Conservation (phyloP, 495 filamentous ascomycete species). For the Lepraria neglecta region DNA sequence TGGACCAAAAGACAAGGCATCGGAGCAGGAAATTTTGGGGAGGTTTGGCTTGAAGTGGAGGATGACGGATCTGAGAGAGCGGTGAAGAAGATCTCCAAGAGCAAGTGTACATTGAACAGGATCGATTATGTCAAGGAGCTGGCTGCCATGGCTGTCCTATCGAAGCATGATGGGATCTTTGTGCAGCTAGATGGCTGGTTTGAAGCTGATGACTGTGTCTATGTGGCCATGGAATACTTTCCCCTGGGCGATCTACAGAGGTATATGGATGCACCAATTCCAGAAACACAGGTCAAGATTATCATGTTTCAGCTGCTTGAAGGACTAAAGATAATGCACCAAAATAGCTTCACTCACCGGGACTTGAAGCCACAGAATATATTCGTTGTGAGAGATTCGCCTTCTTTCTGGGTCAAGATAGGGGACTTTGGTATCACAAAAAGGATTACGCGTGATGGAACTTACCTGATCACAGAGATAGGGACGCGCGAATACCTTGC, state of each 20-base stretch:
- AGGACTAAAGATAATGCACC: background rate
- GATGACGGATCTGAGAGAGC: background rate
- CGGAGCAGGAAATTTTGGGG: background rate
- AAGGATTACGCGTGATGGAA: conserved; percentile 21
- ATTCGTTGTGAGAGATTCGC: conserved; percentile 28
- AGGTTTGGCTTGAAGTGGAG: background rate
- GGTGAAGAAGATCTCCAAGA: background rate
- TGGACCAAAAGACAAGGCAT: background rate
- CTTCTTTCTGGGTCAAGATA: conserved; percentile 42
- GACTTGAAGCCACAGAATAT: conserved; percentile 30
- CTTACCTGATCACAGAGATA: conserved; percentile 27
- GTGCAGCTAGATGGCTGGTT: background rate
- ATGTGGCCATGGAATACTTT: background rate
- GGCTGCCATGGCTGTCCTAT: background rate
- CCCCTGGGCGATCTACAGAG: background rate
- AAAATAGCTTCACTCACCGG: background rate
- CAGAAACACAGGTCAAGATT: background rate
- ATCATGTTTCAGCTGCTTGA: background rate
- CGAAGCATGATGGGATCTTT: background rate
- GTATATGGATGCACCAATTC: background rate
- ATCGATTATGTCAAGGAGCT: background rate
- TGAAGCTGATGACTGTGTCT: background rate
- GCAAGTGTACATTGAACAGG: background rate
- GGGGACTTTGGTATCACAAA: conserved; percentile 48
- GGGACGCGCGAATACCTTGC: conserved; percentile 36